These are phyloP conservation scores for Onygenales sp. DNA, from an alignment of 2,329 filamentous ascomycete genomes.

Conservation along the genomic window DNA sequence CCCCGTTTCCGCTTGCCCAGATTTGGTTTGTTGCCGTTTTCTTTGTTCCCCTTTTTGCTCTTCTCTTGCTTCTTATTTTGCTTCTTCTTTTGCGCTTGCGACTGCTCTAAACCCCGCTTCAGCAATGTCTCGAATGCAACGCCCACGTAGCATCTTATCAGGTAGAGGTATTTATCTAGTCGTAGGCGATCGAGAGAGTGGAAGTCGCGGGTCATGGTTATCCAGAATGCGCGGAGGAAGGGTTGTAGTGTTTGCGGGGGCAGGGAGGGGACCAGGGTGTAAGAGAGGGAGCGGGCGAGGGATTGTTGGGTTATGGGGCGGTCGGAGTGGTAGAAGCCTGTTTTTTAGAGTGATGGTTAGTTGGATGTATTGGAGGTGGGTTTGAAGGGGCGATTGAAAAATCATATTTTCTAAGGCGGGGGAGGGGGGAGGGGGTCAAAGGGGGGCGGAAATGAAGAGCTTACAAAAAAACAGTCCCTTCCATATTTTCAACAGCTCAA, in stretches of 20 bases:
- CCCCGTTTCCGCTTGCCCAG: slow-evolving; percentile 14
- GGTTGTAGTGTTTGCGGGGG: slow-evolving; percentile 37
- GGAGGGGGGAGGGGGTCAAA: slow-evolving; percentile 87
- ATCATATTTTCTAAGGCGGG: slow-evolving; percentile 26
- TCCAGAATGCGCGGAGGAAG: slow-evolving; percentile 59
- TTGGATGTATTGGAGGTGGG: background rate
- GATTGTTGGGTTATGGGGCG: slow-evolving; percentile 78
- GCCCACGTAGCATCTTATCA: slow-evolving; percentile 69
- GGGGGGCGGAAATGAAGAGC: slow-evolving; percentile 33
- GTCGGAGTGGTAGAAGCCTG: slow-evolving; percentile 85
- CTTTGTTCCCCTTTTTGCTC: slow-evolving; percentile 20
- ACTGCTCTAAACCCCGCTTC: slow-evolving; percentile 16
- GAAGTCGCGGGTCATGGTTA: slow-evolving; percentile 61
- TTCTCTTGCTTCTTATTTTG: slow-evolving; percentile 23
- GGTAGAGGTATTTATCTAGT: slow-evolving; percentile 86
- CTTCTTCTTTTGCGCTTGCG: slow-evolving; percentile 3
- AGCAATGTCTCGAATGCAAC: slow-evolving; percentile 50
- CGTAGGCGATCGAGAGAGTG: slow-evolving; percentile 61
- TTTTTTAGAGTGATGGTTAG: background rate
- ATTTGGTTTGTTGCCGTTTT: slow-evolving; percentile 17
- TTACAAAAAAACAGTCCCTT: slow-evolving; percentile 82
- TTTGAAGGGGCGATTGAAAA: background rate
- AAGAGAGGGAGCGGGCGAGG: slow-evolving; percentile 68
- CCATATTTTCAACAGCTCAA: slow-evolving; percentile 82
- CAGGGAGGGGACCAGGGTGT: slow-evolving; percentile 52